Evolutionary conservation across 495 filamentous ascomycete genomes (phyloP).

Genomic region (Podospora anserina): DNA sequence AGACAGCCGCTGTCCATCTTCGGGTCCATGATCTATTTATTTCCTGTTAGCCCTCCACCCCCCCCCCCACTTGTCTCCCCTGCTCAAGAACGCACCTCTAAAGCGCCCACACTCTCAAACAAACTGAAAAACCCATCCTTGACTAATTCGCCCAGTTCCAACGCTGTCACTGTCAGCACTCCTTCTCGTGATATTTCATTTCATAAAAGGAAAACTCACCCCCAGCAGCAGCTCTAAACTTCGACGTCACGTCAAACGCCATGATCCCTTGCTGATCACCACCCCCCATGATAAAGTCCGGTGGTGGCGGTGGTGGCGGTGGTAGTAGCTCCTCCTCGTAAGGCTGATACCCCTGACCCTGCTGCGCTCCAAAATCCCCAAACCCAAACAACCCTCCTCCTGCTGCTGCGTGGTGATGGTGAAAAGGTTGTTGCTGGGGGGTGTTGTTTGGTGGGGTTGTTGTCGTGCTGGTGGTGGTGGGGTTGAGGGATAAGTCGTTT

Average conservation of each 20-base stretch:
- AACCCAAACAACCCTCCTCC: not conserved
- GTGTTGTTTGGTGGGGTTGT: not conserved
- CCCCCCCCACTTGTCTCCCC: too few species aligned
- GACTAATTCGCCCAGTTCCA: constrained; percentile 76
- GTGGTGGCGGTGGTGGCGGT: constrained; percentile 28
- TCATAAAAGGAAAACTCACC: constrained; percentile 46
- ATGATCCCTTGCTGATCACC: constrained; percentile 45
- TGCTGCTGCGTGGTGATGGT: too few species aligned
- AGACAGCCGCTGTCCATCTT: constrained; percentile 97
- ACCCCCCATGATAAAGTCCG: constrained; percentile 31
- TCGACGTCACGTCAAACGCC: constrained; percentile 71
- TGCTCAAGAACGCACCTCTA: constrained; percentile 64
- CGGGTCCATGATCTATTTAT: constrained; percentile 89
- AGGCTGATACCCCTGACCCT: not conserved
- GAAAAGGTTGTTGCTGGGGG: not conserved
- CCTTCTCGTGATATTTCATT: not conserved
- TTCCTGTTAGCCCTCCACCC: not conserved
- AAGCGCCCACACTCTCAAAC: constrained; percentile 88
- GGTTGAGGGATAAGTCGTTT: not conserved
- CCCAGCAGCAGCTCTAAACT: constrained; percentile 66
- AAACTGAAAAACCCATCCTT: constrained; percentile 94
- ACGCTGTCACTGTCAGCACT: constrained; percentile 46
- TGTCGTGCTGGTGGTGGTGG: not conserved
- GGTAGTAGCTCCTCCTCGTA: not conserved
- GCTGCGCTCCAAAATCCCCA: not conserved